These are phyloP conservation scores for Fragilariopsis cylindrus DNA, from an alignment of 108 stramenopile genomes.

Conservation along the genomic window DNA sequence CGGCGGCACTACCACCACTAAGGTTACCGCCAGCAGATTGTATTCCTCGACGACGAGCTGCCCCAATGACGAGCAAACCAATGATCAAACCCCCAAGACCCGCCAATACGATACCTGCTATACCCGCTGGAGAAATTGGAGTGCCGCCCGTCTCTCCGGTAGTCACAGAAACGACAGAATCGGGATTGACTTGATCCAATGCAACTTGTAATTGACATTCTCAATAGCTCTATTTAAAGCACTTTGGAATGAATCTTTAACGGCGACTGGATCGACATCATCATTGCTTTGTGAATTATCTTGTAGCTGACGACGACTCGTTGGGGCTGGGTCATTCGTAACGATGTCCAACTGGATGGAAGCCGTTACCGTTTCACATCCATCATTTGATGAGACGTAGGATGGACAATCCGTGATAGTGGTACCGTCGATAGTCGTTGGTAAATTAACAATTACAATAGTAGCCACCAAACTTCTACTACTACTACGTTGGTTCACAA, in stretches of 20 bases:
- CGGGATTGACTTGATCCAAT: conserved; percentile 28
- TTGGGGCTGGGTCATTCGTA: background rate
- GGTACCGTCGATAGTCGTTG: background rate
- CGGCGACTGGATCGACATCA: conserved; percentile 9
- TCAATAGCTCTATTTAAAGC: conserved; percentile 29
- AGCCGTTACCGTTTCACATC: conserved; percentile 11
- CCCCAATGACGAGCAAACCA: conserved; percentile 10
- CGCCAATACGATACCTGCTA: conserved; percentile 52
- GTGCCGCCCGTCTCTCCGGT: conserved; percentile 2
- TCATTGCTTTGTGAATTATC: no score
- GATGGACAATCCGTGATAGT: background rate
- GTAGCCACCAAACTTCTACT: background rate
- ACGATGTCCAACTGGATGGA: background rate
- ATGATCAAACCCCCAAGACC: conserved; percentile 30
- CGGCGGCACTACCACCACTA: background rate
- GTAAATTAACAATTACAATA: background rate
- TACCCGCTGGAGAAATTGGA: conserved; percentile 30
- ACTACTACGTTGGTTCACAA: background rate
- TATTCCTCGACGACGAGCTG: background rate
- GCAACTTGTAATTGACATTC: conserved; percentile 23
- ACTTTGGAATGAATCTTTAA: conserved; percentile 11
- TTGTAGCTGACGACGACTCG: background rate
- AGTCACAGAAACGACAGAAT: conserved; percentile 36
- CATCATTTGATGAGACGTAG: conserved; percentile 3
- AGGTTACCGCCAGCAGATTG: conserved; percentile 4